Evolutionary conservation across 1,284 basidiomycete genomes (phyloP).

Genomic region (Pascua guehoae): DNA sequence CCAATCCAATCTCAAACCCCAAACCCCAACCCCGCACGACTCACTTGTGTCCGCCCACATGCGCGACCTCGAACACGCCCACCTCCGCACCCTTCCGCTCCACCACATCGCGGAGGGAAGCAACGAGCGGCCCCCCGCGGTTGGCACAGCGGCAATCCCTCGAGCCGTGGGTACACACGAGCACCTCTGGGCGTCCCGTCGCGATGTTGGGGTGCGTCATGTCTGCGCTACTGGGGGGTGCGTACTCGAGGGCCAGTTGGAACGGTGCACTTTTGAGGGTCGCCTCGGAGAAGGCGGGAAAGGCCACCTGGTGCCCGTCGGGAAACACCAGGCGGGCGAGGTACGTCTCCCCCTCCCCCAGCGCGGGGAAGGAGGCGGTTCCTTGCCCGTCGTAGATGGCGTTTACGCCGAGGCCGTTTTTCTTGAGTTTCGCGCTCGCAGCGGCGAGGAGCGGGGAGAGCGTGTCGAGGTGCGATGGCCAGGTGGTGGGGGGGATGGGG

Average conservation of each 20-base stretch:
- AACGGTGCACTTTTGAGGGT: conserved; percentile 20
- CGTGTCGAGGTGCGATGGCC: conserved; percentile 42
- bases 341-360: conserved; percentile 24
- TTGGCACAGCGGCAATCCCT: conserved; percentile 72
- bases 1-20: too few relatives aligned
- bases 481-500: conserved; percentile 32
- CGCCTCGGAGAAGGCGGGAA: conserved; percentile 15
- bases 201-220: neutral
- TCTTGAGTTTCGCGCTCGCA: conserved; percentile 20
- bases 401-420: conserved; percentile 27
- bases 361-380: conserved; percentile 1
- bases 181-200: conserved; percentile 50
- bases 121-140: conserved; percentile 54
- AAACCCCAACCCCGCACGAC: conserved; percentile 27
- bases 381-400: conserved; percentile 35
- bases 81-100: conserved; percentile 18
- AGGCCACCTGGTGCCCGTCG: conserved; percentile 27
- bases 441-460: conserved; percentile 29
- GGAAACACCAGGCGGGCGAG: conserved; percentile 33
- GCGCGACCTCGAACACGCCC: conserved; percentile 63
- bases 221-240: conserved; percentile 6
- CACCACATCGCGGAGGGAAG: conserved; percentile 48
- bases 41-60: conserved; percentile 81
- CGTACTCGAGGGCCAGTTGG: conserved; percentile 14
- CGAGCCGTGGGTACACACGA: conserved; percentile 67